Percentiles rank a stretch among this genome's conserved stretches.
Conservation (phyloP, 225 moss, liverwort and hornwort species). For the Antitrichia curtipendula region DNA sequence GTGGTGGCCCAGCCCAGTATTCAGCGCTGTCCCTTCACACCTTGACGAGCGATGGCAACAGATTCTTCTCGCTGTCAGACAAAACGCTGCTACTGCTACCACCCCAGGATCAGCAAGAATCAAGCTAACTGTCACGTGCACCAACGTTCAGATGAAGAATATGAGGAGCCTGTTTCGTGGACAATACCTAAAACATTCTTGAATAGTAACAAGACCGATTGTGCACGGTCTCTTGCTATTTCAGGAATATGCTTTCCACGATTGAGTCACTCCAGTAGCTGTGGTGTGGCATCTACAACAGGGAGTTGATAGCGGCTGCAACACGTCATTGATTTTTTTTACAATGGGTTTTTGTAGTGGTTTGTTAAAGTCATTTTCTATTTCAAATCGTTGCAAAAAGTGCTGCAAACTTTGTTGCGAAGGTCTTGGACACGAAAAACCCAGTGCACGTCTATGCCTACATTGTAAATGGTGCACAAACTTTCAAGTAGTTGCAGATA, state of each 20-base stretch:
- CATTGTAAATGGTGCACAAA: background rate
- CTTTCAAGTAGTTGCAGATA: background rate
- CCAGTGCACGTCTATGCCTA: background rate
- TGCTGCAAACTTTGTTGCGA: background rate
- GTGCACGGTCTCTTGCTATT: background rate
- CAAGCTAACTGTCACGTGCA: background rate
- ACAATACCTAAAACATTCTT: background rate
- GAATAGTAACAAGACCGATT: background rate
- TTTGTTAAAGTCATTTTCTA: background rate
- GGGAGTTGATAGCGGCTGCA: background rate
- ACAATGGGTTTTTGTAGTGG: background rate
- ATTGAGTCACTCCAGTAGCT: background rate
- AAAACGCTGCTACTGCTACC: background rate
- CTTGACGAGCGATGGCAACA: background rate
- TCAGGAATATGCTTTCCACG: background rate
- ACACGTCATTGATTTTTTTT: background rate
- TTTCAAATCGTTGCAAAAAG: background rate
- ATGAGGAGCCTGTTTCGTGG: background rate
- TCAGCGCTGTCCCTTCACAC: background rate
- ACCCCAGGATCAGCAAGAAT: background rate
- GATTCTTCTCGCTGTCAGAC: background rate
- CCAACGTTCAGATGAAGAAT: background rate
- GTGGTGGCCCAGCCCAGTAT: background rate
- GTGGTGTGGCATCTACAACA: background rate
- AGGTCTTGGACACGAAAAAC: background rate